Evolutionary conservation across 2,329 filamentous ascomycete species (phyloP).

Genomic region (Sarocladium brachiariae): DNA sequence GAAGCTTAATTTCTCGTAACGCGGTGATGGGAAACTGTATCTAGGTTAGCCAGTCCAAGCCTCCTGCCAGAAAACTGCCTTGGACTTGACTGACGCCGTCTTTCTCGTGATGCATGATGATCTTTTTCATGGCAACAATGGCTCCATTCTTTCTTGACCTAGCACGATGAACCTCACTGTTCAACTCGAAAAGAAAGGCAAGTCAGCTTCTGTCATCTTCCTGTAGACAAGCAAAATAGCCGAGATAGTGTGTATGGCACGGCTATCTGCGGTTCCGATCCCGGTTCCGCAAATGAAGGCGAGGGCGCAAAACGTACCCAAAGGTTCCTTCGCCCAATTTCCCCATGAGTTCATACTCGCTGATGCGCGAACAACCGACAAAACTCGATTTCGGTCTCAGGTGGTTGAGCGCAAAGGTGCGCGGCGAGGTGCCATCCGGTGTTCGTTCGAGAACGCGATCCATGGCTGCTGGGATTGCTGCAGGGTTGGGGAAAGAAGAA

Average conservation of each 20-base stretch:
- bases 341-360: slow-evolving; percentile 69
- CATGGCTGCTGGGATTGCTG: too few relatives aligned
- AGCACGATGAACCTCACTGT: slow-evolving; percentile 84
- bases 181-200: not conserved
- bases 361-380: slow-evolving; percentile 75
- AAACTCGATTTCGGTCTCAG: slow-evolving; percentile 57
- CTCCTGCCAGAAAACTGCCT: too few relatives aligned
- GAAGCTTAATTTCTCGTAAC: slow-evolving; percentile 90
- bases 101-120: slow-evolving; percentile 98
- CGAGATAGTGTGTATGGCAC: too few relatives aligned
- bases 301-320: slow-evolving; percentile 49
- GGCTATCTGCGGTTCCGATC: too few relatives aligned
- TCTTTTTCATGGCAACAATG: slow-evolving; percentile 91
- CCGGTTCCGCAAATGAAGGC: too few relatives aligned
- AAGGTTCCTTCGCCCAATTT: slow-evolving; percentile 96
- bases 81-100: slow-evolving; percentile 73
- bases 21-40: slow-evolving; percentile 89
- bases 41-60: slow-evolving; percentile 14
- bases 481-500: too few relatives aligned
- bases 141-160: slow-evolving; percentile 66
- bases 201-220: slow-evolving; percentile 14
- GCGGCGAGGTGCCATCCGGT: slow-evolving; percentile 41
- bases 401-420: slow-evolving; percentile 50
- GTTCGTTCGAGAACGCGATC: slow-evolving; percentile 23
- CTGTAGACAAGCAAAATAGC: too few relatives aligned